A percentile compares a stretch with the other conserved stretches of the same genome.
Evolutionary conservation across 2,329 filamentous ascomycete species (phyloP).

Genomic region (Fusarium nisikadoi): DNA sequence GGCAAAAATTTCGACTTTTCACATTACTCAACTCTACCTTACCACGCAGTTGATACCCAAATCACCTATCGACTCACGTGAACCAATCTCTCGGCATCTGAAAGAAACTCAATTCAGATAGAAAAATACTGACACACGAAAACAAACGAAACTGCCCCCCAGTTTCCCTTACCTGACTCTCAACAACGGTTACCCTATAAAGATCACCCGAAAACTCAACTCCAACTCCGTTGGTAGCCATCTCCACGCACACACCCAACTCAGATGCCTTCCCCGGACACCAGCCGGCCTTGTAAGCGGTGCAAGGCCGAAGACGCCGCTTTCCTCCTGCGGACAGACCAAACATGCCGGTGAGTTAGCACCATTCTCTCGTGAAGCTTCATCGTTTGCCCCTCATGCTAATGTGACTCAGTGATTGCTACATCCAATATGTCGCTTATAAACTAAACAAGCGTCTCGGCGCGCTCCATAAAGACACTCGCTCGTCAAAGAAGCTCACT

Average conservation of each 20-base stretch:
- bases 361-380: background rate
- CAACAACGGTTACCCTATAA: constrained; percentile 37
- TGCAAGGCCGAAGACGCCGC: constrained; percentile 48
- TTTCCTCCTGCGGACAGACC: constrained; percentile 46
- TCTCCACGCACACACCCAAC: background rate
- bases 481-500: constrained; percentile 48
- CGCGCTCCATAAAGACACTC: constrained; percentile 61
- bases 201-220: constrained; percentile 5
- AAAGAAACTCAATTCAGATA: background rate
- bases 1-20: constrained; percentile 41
- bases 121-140: background rate
- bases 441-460: constrained; percentile 82
- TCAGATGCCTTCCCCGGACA: constrained; percentile 36
- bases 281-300: constrained; percentile 46
- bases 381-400: background rate
- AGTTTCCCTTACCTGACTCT: background rate
- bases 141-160: too few species aligned
- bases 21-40: constrained; percentile 4
- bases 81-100: background rate
- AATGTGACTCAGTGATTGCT: constrained; percentile 66
- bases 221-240: constrained; percentile 2
- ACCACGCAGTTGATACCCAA: constrained; percentile 19
- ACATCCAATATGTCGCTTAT: constrained; percentile 77
- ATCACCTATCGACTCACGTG: background rate
- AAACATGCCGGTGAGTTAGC: constrained; percentile 48